phyloP scores from a whole-genome alignment of 1,284 basidiomycete genomes.

The Pascua guehoae region DNA sequence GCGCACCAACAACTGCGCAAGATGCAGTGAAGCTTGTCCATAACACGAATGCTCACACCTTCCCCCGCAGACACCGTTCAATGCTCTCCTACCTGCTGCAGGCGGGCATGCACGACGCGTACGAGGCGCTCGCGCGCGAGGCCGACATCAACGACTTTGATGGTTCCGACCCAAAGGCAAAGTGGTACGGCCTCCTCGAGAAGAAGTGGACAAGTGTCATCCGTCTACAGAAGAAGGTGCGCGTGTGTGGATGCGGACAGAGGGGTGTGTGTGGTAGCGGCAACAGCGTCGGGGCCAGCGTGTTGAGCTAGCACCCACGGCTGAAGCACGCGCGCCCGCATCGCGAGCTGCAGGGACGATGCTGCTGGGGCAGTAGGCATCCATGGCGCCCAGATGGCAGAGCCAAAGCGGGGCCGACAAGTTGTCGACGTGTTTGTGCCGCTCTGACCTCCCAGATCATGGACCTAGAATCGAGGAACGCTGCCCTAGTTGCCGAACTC shows the following conservation, averaged over 20 bases:
- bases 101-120: slow-evolving; percentile 62
- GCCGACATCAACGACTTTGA: slow-evolving; percentile 60
- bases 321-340: background rate
- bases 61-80: slow-evolving; percentile 65
- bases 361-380: background rate
- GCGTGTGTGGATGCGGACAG: slow-evolving; percentile 11
- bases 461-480: slow-evolving; percentile 76
- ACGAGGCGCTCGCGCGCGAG: slow-evolving; percentile 63
- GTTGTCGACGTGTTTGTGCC: background rate
- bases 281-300: too few species aligned
- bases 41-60: background rate
- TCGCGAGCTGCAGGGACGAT: background rate
- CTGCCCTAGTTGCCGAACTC: slow-evolving; percentile 72
- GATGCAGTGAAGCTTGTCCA: too few species aligned
- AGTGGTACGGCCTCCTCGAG: slow-evolving; percentile 77
- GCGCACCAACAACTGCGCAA: too few species aligned
- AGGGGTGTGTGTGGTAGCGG: too few species aligned
- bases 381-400: background rate
- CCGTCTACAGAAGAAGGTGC: slow-evolving; percentile 84
- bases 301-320: background rate
- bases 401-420: background rate
- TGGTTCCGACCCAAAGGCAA: slow-evolving; percentile 71
- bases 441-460: slow-evolving; percentile 60
- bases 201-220: slow-evolving; percentile 96
- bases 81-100: slow-evolving; percentile 77